A percentile compares a stretch with the other conserved stretches of the same genome.
Evolutionary conservation across 306 rosid genomes (phyloP).

Genomic region (Datisca glomerata): DNA sequence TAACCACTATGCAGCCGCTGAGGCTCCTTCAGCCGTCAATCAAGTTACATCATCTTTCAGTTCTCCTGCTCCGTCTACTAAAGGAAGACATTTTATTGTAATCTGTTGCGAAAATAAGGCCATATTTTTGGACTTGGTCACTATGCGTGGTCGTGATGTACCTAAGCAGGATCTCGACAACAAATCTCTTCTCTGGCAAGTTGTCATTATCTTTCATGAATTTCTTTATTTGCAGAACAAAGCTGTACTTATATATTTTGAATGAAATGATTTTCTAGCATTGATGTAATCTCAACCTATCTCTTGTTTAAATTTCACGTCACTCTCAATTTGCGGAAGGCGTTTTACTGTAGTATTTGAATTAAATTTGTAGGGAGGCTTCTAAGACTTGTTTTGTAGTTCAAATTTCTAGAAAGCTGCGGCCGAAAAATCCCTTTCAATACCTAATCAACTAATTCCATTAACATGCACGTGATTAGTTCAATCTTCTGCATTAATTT

Average conservation of each 20-base stretch:
- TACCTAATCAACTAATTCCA: no score
- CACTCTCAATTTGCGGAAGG: no score
- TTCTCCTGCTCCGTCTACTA: constrained; percentile 83
- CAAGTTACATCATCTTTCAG: constrained; percentile 54
- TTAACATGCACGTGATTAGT: no score
- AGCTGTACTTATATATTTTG: constrained; percentile 1
- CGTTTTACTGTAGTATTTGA: no score
- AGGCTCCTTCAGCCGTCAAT: constrained; percentile 78
- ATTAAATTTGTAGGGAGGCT: no score
- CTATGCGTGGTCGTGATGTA: constrained; percentile 97
- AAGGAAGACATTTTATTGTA: constrained; percentile 97
- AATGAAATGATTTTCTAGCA: background rate
- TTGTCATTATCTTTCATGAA: constrained; percentile 10
- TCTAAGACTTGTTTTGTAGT: no score
- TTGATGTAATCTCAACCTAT: constrained; percentile 1
- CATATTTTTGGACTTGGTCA: constrained; percentile 93
- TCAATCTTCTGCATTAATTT: no score
- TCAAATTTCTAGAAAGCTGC: no score
- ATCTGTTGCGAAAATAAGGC: constrained; percentile 95
- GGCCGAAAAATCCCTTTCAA: no score
- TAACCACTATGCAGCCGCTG: constrained; percentile 88
- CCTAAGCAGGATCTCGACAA: constrained; percentile 96
- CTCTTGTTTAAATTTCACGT: background rate
- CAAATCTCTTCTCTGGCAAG: constrained; percentile 86
- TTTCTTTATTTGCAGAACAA: constrained; percentile 1